Conservation (phyloP, 495 filamentous ascomycete genomes). For the Articulospora tetracladia region DNA sequence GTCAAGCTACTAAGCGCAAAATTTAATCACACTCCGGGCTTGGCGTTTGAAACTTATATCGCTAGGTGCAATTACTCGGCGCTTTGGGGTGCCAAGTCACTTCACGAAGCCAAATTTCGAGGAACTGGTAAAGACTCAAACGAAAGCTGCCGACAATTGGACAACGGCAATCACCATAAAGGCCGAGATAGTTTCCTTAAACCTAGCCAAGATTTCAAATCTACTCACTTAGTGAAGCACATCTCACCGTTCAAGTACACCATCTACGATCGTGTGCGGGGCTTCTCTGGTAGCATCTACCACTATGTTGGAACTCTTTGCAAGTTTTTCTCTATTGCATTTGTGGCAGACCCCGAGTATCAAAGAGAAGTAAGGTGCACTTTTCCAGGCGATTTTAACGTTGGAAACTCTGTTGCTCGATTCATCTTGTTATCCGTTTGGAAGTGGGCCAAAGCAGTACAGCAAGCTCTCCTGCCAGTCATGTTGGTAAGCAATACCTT, state of each 20-base stretch:
- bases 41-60: background rate
- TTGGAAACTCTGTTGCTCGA: conserved; percentile 29
- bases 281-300: conserved; percentile 21
- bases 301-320: conserved; percentile 36
- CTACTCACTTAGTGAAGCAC: background rate
- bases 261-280: background rate
- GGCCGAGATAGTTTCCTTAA: background rate
- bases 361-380: conserved; percentile 52
- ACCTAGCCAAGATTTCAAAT: background rate
- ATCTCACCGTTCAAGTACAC: background rate
- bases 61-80: background rate
- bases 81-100: background rate
- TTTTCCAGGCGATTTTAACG: conserved; percentile 31
- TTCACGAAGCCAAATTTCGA: background rate
- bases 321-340: conserved; percentile 52
- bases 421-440: conserved; percentile 1
- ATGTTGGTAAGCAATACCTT: conserved; percentile 22
- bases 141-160: background rate
- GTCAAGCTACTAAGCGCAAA: background rate
- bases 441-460: conserved; percentile 4
- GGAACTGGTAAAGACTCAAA: background rate
- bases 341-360: conserved; percentile 55
- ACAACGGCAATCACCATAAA: background rate
- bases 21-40: background rate
- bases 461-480: background rate